Evolutionary conservation across 2,329 filamentous ascomycete genomes (phyloP), one percentile per base, ranked within the genome.

Genomic region (Sporothrix curviconia): DNA sequence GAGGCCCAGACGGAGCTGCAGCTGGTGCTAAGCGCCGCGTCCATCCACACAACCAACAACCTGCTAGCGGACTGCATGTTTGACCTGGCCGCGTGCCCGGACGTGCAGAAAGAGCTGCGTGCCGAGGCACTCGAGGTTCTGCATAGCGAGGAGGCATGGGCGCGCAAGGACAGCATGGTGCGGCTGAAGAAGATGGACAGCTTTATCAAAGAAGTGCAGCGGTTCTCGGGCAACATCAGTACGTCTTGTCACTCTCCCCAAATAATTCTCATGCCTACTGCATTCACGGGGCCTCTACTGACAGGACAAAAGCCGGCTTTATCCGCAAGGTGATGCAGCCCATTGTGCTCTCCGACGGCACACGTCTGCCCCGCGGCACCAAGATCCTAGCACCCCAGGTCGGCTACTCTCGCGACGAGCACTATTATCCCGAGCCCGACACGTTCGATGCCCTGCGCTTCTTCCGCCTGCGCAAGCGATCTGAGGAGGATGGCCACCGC

Each of bases 381-480:
- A 74, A 71, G 57, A 64, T 77, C 7, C 66, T 76, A 8, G 71
- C 72, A 0, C 72, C 73, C 0, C 71, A 71, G 56, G 72, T 70
- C 14, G 74, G 72, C 55, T 71, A 75, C 60, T 71, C 71, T 15
- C 68, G 68, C 44, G 74, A 77, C 60, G 71, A 70, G 57, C 68
- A 68, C 24, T 72, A 69, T 63, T 76, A 71, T 61, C 64, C 67
- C 11, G 66, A 71, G 19, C 71, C 76, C 6, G 71, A 74, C 19
- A 69, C 69, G 1, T 76, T 80, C 52, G 77, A 80, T 60, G 72
- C 75, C 4, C 62, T 80, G 52, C 76, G 78, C 51, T 80, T 79
- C 67, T 77, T 75, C 66, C 73, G 69, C 47, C 63, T 76, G 59
- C 72, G 74, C 9, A 68, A 74, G 56, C 64, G 67, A 55, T 71